Evolutionary conservation across 495 filamentous ascomycete genomes (phyloP).

Genomic region (Neohortaea acidophila): DNA sequence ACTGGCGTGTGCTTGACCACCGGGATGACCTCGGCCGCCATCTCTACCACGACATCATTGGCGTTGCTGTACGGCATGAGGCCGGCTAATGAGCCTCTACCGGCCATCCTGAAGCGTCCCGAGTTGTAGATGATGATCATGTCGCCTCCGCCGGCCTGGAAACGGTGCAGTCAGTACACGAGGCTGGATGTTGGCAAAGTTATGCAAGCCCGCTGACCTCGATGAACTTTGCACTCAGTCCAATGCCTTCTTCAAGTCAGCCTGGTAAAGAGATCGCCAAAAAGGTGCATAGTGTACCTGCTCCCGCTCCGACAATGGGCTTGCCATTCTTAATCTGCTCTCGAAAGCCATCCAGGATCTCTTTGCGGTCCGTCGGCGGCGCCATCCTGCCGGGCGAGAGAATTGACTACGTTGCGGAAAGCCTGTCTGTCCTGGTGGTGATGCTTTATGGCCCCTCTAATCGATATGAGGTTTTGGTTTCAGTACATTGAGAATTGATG

Average conservation of each 20-base stretch:
- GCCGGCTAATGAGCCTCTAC: slow-evolving; percentile 51
- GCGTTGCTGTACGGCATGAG: slow-evolving; percentile 60
- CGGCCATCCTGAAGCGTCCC: slow-evolving; percentile 60
- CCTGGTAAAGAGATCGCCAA: neutral
- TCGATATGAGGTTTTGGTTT: too few relatives aligned
- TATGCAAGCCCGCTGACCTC: slow-evolving; percentile 27
- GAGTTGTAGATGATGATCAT: slow-evolving; percentile 61
- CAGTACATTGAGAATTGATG: too few relatives aligned
- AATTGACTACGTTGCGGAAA: too few relatives aligned
- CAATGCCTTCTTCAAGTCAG: slow-evolving; percentile 34
- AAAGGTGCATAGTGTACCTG: slow-evolving; percentile 31
- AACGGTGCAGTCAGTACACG: neutral
- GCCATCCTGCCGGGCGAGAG: slow-evolving; percentile 19
- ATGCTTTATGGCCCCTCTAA: too few relatives aligned
- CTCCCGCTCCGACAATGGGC: slow-evolving; percentile 51
- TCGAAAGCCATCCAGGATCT: slow-evolving; percentile 42
- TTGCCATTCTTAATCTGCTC: slow-evolving; percentile 36
- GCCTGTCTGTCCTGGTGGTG: too few relatives aligned
- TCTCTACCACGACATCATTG: slow-evolving; percentile 51
- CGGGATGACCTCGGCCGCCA: slow-evolving; percentile 43
- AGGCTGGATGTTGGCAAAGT: neutral
- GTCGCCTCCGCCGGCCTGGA: slow-evolving; percentile 41
- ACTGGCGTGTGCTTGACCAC: slow-evolving; percentile 45
- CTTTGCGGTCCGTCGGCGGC: slow-evolving; percentile 31
- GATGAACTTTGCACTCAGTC: slow-evolving; percentile 54